Base-by-base conservation (phyloP, 805 yeast genomes). In the Blastobotrys chiropterorum region DNA sequence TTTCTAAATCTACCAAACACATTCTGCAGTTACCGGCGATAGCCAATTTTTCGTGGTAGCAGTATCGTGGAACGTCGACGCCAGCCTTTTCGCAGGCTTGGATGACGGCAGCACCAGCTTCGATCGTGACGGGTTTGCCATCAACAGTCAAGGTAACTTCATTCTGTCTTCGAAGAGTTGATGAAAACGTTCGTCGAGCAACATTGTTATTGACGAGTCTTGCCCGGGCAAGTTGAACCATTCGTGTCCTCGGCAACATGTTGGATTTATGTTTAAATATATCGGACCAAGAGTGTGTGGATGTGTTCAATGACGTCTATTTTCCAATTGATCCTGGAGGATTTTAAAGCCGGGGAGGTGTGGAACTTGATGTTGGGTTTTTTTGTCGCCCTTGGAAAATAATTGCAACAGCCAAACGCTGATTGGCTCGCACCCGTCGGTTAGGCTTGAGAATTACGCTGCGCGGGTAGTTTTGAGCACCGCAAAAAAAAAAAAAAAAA, bases 31-130 rank as follows among this genome's bases (percentile, higher is more conserved):
- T 88, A 66, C 96, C 96, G 11, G 96, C 96, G 65, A 87, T 80
- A 38, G 95, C 90, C 59, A 88, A 78, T 70, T 87, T 86, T 64
- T 88, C 96, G 71, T 88, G 96, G 76, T 85, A 88, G 72, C 96
- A 88, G 75, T 88, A 88, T 59, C 96, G 79, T 42, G 96, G 96
- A 48, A 88, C 84, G 53, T 83, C 77, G 43, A 86, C 90, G 52
- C 96, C 96, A 41, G 95, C 95, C 71, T 84, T 83, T 65, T 88
- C 95, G 58, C 92, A 89, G 48, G 96, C 96, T 72, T 88, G 96
- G 65, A 88, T 87, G 56, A 88, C 83, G 16, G 95, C 84, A 44
- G 95, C 80, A 1, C 95, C 95, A 47, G 90, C 90, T 67, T 87
- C 95, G 57, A 88, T 83, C 50, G 78, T 75, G 43, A 88, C 94